phyloP scores from a whole-genome alignment of 2,329 filamentous ascomycete genomes.

The Fusarium solani-melongenae region DNA sequence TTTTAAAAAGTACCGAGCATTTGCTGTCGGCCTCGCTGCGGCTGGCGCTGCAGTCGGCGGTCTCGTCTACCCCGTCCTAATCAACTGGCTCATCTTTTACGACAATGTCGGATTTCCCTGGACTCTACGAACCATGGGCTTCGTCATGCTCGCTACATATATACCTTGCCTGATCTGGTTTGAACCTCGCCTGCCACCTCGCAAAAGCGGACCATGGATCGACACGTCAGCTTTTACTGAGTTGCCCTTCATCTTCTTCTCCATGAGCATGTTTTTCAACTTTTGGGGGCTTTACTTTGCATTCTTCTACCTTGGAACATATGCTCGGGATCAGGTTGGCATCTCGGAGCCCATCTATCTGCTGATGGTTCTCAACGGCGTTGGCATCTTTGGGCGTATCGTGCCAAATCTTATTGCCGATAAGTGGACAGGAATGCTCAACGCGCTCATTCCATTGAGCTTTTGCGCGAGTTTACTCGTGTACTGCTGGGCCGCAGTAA shows the following conservation, averaged over 20 bases:
- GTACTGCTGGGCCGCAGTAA: conserved; percentile 46
- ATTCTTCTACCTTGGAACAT: conserved; percentile 63
- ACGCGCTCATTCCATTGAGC: conserved; percentile 57
- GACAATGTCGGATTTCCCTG: conserved; percentile 63
- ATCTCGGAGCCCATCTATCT: conserved; percentile 38
- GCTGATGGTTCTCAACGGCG: conserved; percentile 62
- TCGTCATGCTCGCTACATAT: conserved; percentile 57
- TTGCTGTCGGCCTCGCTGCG: conserved; percentile 70
- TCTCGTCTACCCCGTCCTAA: conserved; percentile 62
- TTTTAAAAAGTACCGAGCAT: conserved; percentile 63
- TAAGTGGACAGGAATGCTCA: conserved; percentile 61
- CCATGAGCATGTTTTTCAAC: conserved; percentile 48
- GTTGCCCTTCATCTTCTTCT: conserved; percentile 49
- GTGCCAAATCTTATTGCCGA: conserved; percentile 61
- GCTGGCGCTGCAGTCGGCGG: conserved; percentile 67
- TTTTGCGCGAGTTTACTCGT: conserved; percentile 37
- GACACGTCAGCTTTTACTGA: conserved; percentile 59
- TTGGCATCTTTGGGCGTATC: conserved; percentile 61
- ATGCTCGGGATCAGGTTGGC: conserved; percentile 50
- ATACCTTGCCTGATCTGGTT: conserved; percentile 51
- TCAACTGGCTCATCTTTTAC: conserved; percentile 57
- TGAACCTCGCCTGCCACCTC: conserved; percentile 53
- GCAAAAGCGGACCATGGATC: conserved; percentile 53
- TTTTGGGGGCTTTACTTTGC: conserved; percentile 54
- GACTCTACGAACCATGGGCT: conserved; percentile 62